Percentiles rank a stretch among this genome's conserved stretches.
Evolutionary conservation across 495 filamentous ascomycete genomes (phyloP).

Genomic region (Entonaema liquescens): DNA sequence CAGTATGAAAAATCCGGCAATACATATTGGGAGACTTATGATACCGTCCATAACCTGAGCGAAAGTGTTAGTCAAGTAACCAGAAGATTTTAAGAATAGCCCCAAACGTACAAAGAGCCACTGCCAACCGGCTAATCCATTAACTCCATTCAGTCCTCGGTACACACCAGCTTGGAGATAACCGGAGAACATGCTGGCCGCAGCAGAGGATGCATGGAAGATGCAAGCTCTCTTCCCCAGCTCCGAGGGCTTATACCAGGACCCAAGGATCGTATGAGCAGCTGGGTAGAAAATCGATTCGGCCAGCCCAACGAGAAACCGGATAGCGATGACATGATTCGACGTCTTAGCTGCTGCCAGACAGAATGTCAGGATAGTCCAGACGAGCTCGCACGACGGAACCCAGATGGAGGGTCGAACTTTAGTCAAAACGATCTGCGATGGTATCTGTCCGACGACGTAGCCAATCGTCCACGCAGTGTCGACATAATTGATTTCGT

Average conservation of each 20-base stretch:
- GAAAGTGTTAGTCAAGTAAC: neutral
- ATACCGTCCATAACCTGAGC: conserved; percentile 55
- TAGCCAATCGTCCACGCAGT: conserved; percentile 52
- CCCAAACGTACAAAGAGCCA: conserved; percentile 55
- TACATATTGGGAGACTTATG: conserved; percentile 57
- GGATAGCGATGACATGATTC: conserved; percentile 44
- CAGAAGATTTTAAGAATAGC: neutral
- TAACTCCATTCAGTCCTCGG: conserved; percentile 52
- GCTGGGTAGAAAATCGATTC: conserved; percentile 55
- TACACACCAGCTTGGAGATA: conserved; percentile 62
- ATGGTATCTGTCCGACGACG: conserved; percentile 51
- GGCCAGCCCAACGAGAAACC: conserved; percentile 59
- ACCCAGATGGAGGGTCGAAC: conserved; percentile 57
- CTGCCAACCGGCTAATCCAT: conserved; percentile 60
- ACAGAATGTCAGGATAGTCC: conserved; percentile 49
- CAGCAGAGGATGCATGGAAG: conserved; percentile 50
- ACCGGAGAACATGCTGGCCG: conserved; percentile 44
- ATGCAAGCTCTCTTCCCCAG: conserved; percentile 48
- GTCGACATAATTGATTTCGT: conserved; percentile 42
- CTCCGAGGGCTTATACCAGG: conserved; percentile 45
- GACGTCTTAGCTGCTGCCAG: conserved; percentile 44
- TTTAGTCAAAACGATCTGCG: conserved; percentile 55
- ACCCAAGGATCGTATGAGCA: conserved; percentile 43
- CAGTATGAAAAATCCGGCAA: conserved; percentile 54
- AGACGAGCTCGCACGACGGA: conserved; percentile 47